phyloP scores from a whole-genome alignment of 148 eudicot genomes.

The Cornus kousa region DNA sequence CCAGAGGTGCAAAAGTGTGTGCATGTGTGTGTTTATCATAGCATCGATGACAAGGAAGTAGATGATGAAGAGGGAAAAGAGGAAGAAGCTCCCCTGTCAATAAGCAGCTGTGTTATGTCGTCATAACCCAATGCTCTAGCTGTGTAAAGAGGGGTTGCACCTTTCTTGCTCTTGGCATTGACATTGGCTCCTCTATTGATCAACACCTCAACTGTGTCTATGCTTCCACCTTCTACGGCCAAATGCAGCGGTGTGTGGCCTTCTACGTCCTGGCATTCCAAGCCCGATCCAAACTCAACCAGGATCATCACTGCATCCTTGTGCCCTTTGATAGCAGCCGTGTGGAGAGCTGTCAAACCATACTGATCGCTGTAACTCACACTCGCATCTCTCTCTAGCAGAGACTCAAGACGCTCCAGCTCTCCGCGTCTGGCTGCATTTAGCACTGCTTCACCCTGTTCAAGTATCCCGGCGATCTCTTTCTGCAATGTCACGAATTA shows the following conservation, averaged over 20 bases:
- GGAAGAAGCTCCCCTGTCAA: constrained; percentile 16
- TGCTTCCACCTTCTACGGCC: constrained; percentile 40
- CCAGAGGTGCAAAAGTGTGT: too few species aligned
- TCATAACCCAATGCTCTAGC: constrained; percentile 34
- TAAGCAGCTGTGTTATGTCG: constrained; percentile 25
- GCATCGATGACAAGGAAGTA: not conserved
- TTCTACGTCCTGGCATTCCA: constrained; percentile 36
- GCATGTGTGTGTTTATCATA: not conserved
- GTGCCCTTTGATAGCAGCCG: constrained; percentile 51
- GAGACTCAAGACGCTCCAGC: constrained; percentile 22
- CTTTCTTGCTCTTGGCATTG: constrained; percentile 33
- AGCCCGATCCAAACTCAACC: constrained; percentile 32
- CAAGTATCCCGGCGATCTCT: constrained; percentile 31
- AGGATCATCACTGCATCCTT: constrained; percentile 38
- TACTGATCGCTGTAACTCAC: constrained; percentile 33
- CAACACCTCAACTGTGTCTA: constrained; percentile 37
- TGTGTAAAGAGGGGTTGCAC: constrained; percentile 35
- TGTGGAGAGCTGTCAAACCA: constrained; percentile 46
- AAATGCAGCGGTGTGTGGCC: constrained; percentile 53
- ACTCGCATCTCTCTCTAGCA: constrained; percentile 36
- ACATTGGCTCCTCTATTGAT: constrained; percentile 39
- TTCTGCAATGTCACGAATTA: constrained; percentile 21
- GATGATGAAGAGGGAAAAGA: constrained; percentile 14
- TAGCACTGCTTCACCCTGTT: constrained; percentile 39
- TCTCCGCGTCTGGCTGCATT: constrained; percentile 45